phyloP scores from a whole-genome alignment of 1,284 basidiomycete genomes.

The Xerocomus nothofagi region DNA sequence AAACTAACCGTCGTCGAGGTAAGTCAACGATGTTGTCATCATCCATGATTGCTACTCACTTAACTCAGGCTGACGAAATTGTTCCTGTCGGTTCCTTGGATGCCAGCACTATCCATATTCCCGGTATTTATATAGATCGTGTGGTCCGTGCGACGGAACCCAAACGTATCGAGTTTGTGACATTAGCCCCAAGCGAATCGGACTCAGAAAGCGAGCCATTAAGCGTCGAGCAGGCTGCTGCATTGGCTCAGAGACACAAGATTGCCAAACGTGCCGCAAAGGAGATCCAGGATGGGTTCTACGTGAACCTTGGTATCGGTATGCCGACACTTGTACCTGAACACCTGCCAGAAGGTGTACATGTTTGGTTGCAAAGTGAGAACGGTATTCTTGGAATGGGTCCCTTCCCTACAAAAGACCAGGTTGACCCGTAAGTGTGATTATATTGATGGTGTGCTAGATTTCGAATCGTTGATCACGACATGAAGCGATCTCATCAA shows the following conservation, averaged over 20 bases:
- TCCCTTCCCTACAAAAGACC: slow-evolving; percentile 83
- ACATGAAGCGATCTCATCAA: slow-evolving; percentile 80
- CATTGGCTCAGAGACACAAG: slow-evolving; percentile 43
- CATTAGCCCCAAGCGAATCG: slow-evolving; percentile 51
- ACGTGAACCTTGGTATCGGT: slow-evolving; percentile 79
- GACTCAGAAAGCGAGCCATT: slow-evolving; percentile 31
- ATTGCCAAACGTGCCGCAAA: slow-evolving; percentile 36
- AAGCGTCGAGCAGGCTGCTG: slow-evolving; percentile 53
- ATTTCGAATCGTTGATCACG: slow-evolving; percentile 1
- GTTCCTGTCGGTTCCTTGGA: slow-evolving; percentile 84
- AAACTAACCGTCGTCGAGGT: slow-evolving; percentile 91
- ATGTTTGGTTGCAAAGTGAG: slow-evolving; percentile 92
- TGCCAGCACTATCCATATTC: slow-evolving; percentile 83
- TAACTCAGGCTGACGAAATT: slow-evolving; percentile 80
- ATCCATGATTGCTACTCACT: slow-evolving; percentile 2
- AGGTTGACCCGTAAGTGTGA: slow-evolving; percentile 80
- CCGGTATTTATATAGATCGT: slow-evolving; percentile 86
- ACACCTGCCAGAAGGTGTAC: slow-evolving; percentile 75
- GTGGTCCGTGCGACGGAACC: slow-evolving; percentile 77
- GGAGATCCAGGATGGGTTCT: slow-evolving; percentile 89
- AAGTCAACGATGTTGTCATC: slow-evolving; percentile 13
- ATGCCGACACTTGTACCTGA: slow-evolving; percentile 95
- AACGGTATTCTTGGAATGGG: slow-evolving; percentile 97
- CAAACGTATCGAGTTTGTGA: slow-evolving; percentile 80
- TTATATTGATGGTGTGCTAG: neutral